Evolutionary conservation across 1,284 basidiomycete genomes (phyloP).

Genomic region (Bjerkandera adusta): DNA sequence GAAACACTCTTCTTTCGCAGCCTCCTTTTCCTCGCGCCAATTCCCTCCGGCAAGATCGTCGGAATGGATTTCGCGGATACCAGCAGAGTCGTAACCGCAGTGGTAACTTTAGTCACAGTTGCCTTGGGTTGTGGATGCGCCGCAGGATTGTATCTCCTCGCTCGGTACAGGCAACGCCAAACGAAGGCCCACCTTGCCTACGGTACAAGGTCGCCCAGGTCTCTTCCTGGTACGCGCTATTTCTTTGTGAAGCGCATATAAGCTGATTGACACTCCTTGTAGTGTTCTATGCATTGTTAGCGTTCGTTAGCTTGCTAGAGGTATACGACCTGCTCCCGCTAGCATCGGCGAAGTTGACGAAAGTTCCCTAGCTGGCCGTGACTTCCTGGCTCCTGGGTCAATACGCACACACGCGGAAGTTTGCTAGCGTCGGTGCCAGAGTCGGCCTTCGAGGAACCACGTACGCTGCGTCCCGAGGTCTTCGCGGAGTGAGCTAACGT

Average conservation of each 20-base stretch:
- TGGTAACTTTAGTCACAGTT: conserved; percentile 44
- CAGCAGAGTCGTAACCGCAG: conserved; percentile 14
- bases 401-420: conserved; percentile 47
- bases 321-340: conserved; percentile 28
- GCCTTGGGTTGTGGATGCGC: conserved; percentile 48
- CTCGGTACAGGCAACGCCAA: conserved; percentile 40
- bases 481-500: background rate
- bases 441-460: conserved; percentile 33
- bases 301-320: conserved; percentile 45
- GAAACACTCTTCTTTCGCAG: background rate
- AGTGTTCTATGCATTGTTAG: conserved; percentile 50
- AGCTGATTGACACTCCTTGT: background rate
- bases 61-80: too few species aligned
- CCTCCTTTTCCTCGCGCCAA: background rate
- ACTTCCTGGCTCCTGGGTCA: conserved; percentile 55
- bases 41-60: background rate
- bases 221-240: conserved; percentile 45
- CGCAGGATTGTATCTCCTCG: conserved; percentile 44
- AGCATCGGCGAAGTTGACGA: background rate
- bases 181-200: conserved; percentile 44
- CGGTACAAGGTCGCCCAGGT: conserved; percentile 44
- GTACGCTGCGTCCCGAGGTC: background rate
- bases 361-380: conserved; percentile 40
- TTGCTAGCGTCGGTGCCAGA: conserved; percentile 40
- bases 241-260: conserved; percentile 8